Percentiles rank a stretch among this genome's conserved stretches.
These are phyloP conservation scores for Xerocomus spinulosus DNA, from an alignment of 768 basidiomycete genomes.

Conservation along the genomic window DNA sequence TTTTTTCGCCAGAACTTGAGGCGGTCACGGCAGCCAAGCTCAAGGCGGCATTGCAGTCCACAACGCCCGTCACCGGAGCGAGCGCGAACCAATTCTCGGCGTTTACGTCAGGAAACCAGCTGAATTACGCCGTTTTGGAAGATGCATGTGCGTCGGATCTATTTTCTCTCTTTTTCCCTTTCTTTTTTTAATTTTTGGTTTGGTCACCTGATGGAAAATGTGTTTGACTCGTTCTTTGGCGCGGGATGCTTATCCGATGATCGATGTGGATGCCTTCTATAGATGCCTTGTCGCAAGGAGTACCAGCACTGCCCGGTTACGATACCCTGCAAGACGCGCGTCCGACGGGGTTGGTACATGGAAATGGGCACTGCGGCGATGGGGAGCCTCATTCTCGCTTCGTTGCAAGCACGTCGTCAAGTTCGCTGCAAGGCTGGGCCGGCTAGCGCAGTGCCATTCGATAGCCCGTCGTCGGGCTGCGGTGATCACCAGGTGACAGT, in stretches of 20 bases:
- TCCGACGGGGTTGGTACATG: constrained; percentile 4
- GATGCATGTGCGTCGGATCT: constrained; percentile 27
- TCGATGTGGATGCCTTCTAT: background rate
- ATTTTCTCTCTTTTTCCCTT: constrained; percentile 3
- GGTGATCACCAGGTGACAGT: background rate
- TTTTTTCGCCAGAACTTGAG: constrained; percentile 30
- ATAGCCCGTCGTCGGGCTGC: background rate
- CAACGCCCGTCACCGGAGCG: constrained; percentile 5
- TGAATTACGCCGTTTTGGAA: constrained; percentile 18
- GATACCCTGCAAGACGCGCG: constrained; percentile 4
- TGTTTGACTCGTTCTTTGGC: background rate
- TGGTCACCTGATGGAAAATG: background rate
- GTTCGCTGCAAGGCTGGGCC: constrained; percentile 30
- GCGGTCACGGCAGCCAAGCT: constrained; percentile 28
- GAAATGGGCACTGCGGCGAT: constrained; percentile 3
- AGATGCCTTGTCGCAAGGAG: constrained; percentile 8
- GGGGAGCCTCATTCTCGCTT: constrained; percentile 8
- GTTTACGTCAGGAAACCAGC: constrained; percentile 18
- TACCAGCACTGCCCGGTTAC: constrained; percentile 11
- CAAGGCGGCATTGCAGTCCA: constrained; percentile 23
- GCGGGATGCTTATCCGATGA: background rate
- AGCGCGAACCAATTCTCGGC: constrained; percentile 10
- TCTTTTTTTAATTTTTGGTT: background rate
- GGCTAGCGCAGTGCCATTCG: constrained; percentile 8
- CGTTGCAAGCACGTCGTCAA: constrained; percentile 20